Base-by-base conservation (phyloP, 345 rosid species). In the Salix viminalis region DNA sequence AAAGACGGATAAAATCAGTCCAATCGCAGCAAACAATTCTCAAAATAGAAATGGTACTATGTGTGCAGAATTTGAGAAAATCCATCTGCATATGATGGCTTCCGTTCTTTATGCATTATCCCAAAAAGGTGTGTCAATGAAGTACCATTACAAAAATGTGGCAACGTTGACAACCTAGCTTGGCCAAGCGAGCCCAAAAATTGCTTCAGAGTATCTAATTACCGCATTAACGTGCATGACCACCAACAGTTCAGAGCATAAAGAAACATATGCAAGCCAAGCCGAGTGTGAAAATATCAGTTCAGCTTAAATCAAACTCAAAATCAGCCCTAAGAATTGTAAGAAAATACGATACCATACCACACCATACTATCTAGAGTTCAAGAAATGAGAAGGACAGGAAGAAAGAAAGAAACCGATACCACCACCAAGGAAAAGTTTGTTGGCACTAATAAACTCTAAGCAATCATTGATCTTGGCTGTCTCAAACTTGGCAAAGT, bases 401-500 rank as follows among this genome's bases (percentile, higher is more conserved):
- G 64, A 50, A 76, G 42, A 52, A 73, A 34, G 19, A 7, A 21
- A 56, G 4, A 58, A 10, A n/a, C 14, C 15, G 23, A 61, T 83
- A 93, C 98, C 88, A 93, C 98, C 88, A 24, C 85, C 85, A 61
- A 80, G 79, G 65, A 80, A 86, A 79, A 91, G 96, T 73, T 86
- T 86, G 68, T 86, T 88, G 74, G 85, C 84, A 26, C 65, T 78
- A 69, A 96, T 93, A 75, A 91, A 93, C 73, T 93, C 92, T 56
- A 96, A 67, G 83, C 97, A 96, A 74, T 93, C 97, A 78, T 85
- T 77, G 50, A 96, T 92, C 74, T 93, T 92, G 90, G 84, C 84
- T 6, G 99, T 96, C 81, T 93, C 98, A 70, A 96, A 93, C 82
- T 84, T 96, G 1, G 91, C 91, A 68, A 96, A 93, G 83, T 88